phyloP scores from a whole-genome alignment of 1,139 yeast genomes.

The Chernovozyma aurita region DNA sequence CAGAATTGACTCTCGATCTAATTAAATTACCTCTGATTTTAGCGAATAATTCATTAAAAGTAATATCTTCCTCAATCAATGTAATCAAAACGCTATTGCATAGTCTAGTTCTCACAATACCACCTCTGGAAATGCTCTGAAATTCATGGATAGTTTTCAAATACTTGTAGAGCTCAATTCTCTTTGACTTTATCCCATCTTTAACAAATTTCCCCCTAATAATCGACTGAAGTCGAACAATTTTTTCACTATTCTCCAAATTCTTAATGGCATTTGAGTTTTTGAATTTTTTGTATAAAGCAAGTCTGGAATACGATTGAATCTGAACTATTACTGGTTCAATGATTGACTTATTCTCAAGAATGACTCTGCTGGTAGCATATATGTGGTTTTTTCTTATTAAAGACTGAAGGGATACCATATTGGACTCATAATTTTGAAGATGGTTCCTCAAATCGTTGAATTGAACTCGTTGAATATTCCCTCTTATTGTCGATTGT shows the following conservation, averaged over 20 bases:
- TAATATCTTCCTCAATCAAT: constrained; percentile 35
- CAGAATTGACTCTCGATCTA: constrained; percentile 16
- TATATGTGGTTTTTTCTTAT: constrained; percentile 24
- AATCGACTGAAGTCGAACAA: constrained; percentile 29
- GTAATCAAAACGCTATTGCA: constrained; percentile 42
- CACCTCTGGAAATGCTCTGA: constrained; percentile 55
- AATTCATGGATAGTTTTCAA: constrained; percentile 25
- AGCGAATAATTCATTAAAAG: constrained; percentile 38
- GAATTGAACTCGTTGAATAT: constrained; percentile 2
- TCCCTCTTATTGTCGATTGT: constrained; percentile 30
- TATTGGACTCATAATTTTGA: constrained; percentile 2
- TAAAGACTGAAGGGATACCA: constrained; percentile 24
- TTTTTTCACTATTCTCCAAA: constrained; percentile 14
- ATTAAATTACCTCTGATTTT: constrained; percentile 40
- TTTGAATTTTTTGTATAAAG: constrained; percentile 17
- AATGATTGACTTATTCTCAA: constrained; percentile 20
- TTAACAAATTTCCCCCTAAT: constrained; percentile 29
- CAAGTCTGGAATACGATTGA: constrained; percentile 33
- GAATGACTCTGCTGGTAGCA: constrained; percentile 18
- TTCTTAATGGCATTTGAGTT: constrained; percentile 11
- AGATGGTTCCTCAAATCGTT: constrained; percentile 9
- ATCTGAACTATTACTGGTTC: constrained; percentile 23
- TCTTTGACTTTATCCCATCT: constrained; percentile 3
- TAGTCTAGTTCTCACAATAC: constrained; percentile 40
- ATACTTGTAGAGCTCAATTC: constrained; percentile 3